These are phyloP conservation scores for Pseudisothecium myosuroides DNA, from an alignment of 225 moss, liverwort and hornwort genomes.

Conservation along the genomic window DNA sequence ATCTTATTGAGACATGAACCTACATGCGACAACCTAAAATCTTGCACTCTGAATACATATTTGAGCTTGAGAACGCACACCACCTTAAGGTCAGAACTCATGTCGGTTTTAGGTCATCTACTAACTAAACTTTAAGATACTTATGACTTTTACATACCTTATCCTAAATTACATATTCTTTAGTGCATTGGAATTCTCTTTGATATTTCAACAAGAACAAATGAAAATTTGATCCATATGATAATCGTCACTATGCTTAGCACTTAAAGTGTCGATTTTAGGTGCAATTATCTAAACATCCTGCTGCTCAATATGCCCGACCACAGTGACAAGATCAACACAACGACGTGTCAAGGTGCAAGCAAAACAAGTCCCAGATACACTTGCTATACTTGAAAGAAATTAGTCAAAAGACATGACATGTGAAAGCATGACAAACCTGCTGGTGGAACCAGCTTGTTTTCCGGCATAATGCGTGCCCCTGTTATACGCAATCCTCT, in stretches of 20 bases:
- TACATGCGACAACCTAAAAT: too few species aligned
- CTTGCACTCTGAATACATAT: neutral
- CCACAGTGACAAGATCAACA: neutral
- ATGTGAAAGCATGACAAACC: slow-evolving; percentile 8
- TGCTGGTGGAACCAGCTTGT: slow-evolving; percentile 25
- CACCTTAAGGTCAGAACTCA: neutral
- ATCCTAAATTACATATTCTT: neutral
- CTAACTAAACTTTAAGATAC: neutral
- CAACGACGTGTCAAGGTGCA: neutral
- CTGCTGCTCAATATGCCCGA: neutral
- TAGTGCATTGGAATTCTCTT: neutral
- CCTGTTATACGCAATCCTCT: slow-evolving; percentile 29
- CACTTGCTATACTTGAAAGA: neutral
- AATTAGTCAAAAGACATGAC: neutral
- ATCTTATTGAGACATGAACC: neutral
- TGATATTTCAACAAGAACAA: neutral
- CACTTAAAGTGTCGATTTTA: neutral
- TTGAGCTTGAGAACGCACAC: neutral
- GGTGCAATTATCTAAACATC: neutral
- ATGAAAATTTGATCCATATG: neutral
- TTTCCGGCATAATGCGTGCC: slow-evolving; percentile 28
- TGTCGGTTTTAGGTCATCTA: neutral
- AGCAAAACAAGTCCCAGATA: neutral
- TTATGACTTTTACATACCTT: neutral
- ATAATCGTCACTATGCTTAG: neutral